Conservation (phyloP, 805 yeast species). For the Tetrapisispora iriomotensis region DNA sequence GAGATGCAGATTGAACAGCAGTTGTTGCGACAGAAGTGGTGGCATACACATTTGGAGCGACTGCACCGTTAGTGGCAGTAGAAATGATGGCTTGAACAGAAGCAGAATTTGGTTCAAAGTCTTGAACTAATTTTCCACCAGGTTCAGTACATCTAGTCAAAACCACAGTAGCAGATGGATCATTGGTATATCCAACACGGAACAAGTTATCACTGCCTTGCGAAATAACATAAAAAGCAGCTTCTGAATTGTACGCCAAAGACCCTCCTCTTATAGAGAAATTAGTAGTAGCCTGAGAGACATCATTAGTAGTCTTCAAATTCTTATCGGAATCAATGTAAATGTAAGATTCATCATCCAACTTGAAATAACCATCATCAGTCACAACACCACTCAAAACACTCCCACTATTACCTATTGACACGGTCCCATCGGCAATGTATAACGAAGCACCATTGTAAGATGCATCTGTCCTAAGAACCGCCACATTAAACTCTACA, state of each 20-base stretch:
- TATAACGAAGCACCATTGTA: background rate
- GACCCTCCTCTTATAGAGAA: slow-evolving; percentile 28
- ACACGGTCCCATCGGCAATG: background rate
- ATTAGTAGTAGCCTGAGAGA: slow-evolving; percentile 24
- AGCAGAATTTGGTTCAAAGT: slow-evolving; percentile 11
- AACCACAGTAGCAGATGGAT: background rate
- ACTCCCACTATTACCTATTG: background rate
- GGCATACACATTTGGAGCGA: slow-evolving; percentile 8
- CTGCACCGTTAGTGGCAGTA: slow-evolving; percentile 3
- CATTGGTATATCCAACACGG: slow-evolving; percentile 3
- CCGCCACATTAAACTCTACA: background rate
- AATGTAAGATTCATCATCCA: slow-evolving; percentile 24
- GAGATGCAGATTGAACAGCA: slow-evolving; percentile 25
- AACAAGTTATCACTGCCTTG: background rate
- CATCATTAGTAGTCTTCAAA: slow-evolving; percentile 15
- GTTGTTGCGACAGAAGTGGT: slow-evolving; percentile 13
- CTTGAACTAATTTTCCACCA: slow-evolving; percentile 14
- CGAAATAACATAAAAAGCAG: slow-evolving; percentile 27
- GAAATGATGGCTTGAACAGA: slow-evolving; percentile 5
- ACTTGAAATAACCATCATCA: slow-evolving; percentile 26
- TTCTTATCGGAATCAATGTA: slow-evolving; percentile 20
- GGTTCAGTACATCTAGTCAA: background rate
- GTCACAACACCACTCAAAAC: slow-evolving; percentile 14
- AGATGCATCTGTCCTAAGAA: background rate
- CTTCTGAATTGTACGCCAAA: slow-evolving; percentile 6